Percentiles rank a stretch among this genome's conserved stretches.
These are phyloP conservation scores for Yarrowia alimentaria DNA, from an alignment of 805 yeast species.

Conservation along the genomic window DNA sequence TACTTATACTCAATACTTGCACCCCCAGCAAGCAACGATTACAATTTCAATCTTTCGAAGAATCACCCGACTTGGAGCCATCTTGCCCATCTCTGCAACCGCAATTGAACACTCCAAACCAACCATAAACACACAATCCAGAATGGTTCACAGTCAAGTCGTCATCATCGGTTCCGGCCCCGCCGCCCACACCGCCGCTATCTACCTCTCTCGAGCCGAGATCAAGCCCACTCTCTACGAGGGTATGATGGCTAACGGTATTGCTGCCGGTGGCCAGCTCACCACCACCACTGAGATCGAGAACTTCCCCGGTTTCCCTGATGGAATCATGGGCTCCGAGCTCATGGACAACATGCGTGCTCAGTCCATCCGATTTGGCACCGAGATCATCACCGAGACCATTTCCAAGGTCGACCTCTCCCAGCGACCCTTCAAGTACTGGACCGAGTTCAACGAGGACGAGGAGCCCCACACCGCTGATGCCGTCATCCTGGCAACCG, in stretches of 20 bases:
- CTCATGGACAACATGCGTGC: conserved; percentile 93
- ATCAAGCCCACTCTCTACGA: conserved; percentile 89
- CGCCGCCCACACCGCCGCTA: conserved; percentile 99
- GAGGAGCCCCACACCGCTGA: conserved; percentile 88
- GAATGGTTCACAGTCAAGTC: conserved; percentile 38
- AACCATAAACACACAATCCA: conserved; percentile 12
- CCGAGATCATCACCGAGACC: conserved; percentile 93
- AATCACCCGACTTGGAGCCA: conserved; percentile 24
- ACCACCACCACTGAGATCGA: conserved; percentile 98
- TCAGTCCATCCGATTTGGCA: conserved; percentile 85
- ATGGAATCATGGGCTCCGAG: conserved; percentile 80
- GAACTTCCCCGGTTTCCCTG: conserved; percentile 98
- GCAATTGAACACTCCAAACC: conserved; percentile 26
- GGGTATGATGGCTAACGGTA: conserved; percentile 95
- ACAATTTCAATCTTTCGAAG: conserved; percentile 22
- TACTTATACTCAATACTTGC: conserved; percentile 17
- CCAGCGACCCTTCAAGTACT: conserved; percentile 86
- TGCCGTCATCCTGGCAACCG: conserved; percentile 90
- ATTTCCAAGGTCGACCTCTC: conserved; percentile 88
- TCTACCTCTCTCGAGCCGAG: conserved; percentile 95
- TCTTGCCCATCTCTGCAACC: conserved; percentile 19
- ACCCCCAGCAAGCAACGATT: conserved; percentile 13
- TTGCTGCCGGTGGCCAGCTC: conserved; percentile 98
- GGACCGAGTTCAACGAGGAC: conserved; percentile 96
- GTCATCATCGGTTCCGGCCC: conserved; percentile 84